A percentile compares a stretch with the other conserved stretches of the same genome.
These are phyloP conservation scores for Xerocomus cyaneibrunnescens DNA, from an alignment of 1,284 basidiomycete genomes.

Conservation along the genomic window DNA sequence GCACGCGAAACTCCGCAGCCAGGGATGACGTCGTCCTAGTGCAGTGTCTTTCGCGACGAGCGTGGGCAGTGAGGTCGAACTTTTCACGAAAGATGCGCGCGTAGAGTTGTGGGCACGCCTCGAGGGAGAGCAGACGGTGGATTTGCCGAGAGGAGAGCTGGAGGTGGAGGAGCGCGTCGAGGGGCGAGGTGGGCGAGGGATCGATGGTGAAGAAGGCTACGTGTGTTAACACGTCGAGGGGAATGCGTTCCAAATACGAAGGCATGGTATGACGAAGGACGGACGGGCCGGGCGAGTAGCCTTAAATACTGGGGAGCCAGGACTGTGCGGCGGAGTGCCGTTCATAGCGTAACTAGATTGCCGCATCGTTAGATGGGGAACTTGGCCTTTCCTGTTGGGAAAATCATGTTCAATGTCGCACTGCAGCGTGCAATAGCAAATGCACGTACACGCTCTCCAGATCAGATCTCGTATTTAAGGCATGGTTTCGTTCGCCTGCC, in stretches of 20 bases:
- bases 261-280: slow-evolving; percentile 35
- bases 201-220: slow-evolving; percentile 47
- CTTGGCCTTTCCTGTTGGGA: slow-evolving; percentile 38
- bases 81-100: slow-evolving; percentile 54
- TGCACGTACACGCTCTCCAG: slow-evolving; percentile 33
- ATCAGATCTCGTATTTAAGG: slow-evolving; percentile 39
- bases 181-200: slow-evolving; percentile 37
- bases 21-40: slow-evolving; percentile 45
- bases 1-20: slow-evolving; percentile 45
- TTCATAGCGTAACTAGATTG: slow-evolving; percentile 37
- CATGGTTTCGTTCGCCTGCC: slow-evolving; percentile 28
- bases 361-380: slow-evolving; percentile 37
- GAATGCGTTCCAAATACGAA: slow-evolving; percentile 46
- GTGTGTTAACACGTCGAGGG: slow-evolving; percentile 51
- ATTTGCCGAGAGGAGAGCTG: slow-evolving; percentile 45
- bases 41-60: slow-evolving; percentile 34
- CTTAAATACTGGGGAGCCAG: slow-evolving; percentile 30
- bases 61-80: slow-evolving; percentile 50
- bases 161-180: slow-evolving; percentile 43
- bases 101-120: slow-evolving; percentile 57
- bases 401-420: slow-evolving; percentile 37
- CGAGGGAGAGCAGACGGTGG: slow-evolving; percentile 43
- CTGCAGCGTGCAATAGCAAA: slow-evolving; percentile 34
- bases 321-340: slow-evolving; percentile 34
- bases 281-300: slow-evolving; percentile 7